A percentile compares a stretch with the other conserved stretches of the same genome.
Conservation (phyloP, 805 yeast genomes). For the Helenozyma baotianmanensis region DNA sequence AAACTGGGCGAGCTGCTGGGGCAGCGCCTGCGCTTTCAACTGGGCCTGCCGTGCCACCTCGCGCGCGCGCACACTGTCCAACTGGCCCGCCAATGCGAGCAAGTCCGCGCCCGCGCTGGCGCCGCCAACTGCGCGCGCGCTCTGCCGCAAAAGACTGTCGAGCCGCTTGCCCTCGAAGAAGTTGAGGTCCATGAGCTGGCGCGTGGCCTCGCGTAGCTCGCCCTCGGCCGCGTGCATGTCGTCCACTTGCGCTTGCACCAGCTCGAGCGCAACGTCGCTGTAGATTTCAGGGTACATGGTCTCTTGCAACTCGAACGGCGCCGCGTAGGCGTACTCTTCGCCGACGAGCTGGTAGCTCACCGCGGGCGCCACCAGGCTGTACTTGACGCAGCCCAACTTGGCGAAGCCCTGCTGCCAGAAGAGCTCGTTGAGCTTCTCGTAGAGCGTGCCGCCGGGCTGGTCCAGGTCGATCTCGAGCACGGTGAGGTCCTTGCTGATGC, state of each 20-base stretch:
- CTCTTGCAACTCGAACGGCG: conserved; percentile 26
- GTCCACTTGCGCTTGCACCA: conserved; percentile 19
- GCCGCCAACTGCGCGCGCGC: conserved; percentile 17
- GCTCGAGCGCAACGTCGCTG: conserved; percentile 17
- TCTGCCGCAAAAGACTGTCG: conserved; percentile 20
- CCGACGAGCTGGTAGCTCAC: conserved; percentile 27
- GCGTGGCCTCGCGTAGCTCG: conserved; percentile 18
- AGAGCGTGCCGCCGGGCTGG: conserved; percentile 20
- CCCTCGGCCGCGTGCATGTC: conserved; percentile 11
- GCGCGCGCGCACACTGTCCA: conserved; percentile 15
- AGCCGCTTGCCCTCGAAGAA: conserved; percentile 39
- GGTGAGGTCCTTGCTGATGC: conserved; percentile 19
- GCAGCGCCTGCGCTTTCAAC: conserved; percentile 13
- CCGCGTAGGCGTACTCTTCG: conserved; percentile 20
- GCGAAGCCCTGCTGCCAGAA: conserved; percentile 34
- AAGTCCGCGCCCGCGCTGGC: conserved; percentile 18
- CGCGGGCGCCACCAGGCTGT: conserved; percentile 25
- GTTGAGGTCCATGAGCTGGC: conserved; percentile 27
- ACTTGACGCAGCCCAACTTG: conserved; percentile 24
- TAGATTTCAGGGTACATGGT: conserved; percentile 34
- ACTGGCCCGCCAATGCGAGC: too few species aligned
- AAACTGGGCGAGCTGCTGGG: conserved; percentile 4
- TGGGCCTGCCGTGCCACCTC: conserved; percentile 21
- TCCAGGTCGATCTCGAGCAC: conserved; percentile 33
- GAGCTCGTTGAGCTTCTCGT: conserved; percentile 29